Percentiles rank a stretch among this genome's conserved stretches.
These are phyloP conservation scores for Eucalyptus regnans DNA, from an alignment of 345 rosid species.

Conservation along the genomic window DNA sequence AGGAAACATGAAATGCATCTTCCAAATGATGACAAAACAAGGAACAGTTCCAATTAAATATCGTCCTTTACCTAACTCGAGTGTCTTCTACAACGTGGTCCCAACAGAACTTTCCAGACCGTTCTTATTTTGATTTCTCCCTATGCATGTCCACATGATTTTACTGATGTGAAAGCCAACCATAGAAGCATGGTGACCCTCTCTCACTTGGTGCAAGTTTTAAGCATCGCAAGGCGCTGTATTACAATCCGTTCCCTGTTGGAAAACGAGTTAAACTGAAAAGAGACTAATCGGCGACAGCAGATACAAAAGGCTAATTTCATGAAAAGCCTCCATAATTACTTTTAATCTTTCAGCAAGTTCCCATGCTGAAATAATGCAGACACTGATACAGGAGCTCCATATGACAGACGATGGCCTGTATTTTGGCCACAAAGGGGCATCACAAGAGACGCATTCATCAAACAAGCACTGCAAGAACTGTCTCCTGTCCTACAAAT, in stretches of 20 bases:
- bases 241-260: background rate
- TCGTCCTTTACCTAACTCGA: background rate
- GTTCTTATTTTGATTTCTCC: background rate
- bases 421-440: background rate
- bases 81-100: background rate
- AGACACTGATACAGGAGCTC: background rate
- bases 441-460: background rate
- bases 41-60: background rate
- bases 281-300: background rate
- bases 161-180: background rate
- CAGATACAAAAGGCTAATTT: background rate
- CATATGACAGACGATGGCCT: background rate
- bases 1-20: background rate
- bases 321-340: background rate
- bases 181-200: background rate
- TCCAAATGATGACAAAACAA: background rate
- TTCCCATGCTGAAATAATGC: background rate
- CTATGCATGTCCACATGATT: background rate
- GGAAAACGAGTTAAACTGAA: background rate
- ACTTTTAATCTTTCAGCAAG: background rate
- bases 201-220: background rate
- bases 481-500: background rate
- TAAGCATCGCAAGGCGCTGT: background rate
- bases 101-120: background rate
- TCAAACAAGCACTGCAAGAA: background rate